Percentiles rank a stretch among this genome's conserved stretches.
phyloP scores from a whole-genome alignment of 345 rosid genomes.

The Moringa oleifera region DNA sequence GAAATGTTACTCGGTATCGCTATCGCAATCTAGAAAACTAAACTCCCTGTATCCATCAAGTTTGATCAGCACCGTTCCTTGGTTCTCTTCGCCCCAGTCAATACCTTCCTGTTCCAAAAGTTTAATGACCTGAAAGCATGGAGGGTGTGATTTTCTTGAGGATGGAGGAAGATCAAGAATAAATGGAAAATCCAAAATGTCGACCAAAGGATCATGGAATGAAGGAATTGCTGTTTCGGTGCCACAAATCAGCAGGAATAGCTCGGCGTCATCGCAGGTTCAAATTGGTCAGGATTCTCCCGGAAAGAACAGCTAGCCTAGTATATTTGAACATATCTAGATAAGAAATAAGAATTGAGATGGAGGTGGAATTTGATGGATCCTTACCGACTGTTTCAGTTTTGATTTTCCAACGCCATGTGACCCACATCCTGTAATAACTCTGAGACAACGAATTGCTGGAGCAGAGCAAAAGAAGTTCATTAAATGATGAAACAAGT shows the following conservation, averaged over 20 bases:
- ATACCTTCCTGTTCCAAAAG: slow-evolving; percentile 64
- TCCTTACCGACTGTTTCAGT: slow-evolving; percentile 78
- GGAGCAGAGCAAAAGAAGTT: slow-evolving; percentile 18
- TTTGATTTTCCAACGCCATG: slow-evolving; percentile 80
- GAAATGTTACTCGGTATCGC: slow-evolving; percentile 43
- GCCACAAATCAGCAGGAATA: no score
- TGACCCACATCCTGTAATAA: slow-evolving; percentile 87
- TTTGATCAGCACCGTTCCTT: slow-evolving; percentile 64
- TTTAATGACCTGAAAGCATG: slow-evolving; percentile 49
- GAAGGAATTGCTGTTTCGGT: no score
- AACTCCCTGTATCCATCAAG: slow-evolving; percentile 54
- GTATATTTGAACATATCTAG: background rate
- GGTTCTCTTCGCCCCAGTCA: slow-evolving; percentile 69
- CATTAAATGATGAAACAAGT: slow-evolving; percentile 9
- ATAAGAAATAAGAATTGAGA: background rate
- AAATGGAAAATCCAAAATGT: no score
- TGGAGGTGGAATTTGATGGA: background rate
- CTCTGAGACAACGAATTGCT: slow-evolving; percentile 83
- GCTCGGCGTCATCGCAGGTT: no score
- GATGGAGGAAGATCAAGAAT: no score
- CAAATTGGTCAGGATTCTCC: no score
- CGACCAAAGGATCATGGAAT: no score
- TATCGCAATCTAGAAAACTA: slow-evolving; percentile 57
- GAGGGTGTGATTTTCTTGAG: no score
- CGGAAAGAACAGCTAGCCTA: no score